Evolutionary conservation across 2,329 filamentous ascomycete genomes (phyloP).

Genomic region (Fusarium sp.): DNA sequence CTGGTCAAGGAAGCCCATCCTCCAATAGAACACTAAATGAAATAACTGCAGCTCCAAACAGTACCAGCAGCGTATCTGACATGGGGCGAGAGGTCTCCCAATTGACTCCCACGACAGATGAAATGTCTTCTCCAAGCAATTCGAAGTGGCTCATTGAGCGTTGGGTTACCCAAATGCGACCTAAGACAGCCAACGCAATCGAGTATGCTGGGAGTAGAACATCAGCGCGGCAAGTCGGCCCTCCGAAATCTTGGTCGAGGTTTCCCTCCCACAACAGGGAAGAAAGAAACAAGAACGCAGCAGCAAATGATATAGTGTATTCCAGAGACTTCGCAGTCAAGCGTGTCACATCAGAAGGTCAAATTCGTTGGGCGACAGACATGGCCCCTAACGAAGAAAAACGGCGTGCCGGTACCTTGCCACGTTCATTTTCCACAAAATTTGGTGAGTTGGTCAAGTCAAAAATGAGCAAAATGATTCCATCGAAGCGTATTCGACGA

Average conservation of each 20-base stretch:
- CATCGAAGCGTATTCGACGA: constrained; percentile 13
- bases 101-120: constrained; percentile 32
- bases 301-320: constrained; percentile 46
- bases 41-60: constrained; percentile 4
- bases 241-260: constrained; percentile 55
- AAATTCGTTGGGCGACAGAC: constrained; percentile 50
- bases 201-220: neutral
- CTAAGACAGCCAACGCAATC: constrained; percentile 1
- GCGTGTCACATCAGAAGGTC: constrained; percentile 35
- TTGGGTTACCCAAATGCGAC: constrained; percentile 41
- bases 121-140: constrained; percentile 18
- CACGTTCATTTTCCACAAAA: constrained; percentile 50
- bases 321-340: constrained; percentile 52
- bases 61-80: constrained; percentile 9
- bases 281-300: constrained; percentile 48
- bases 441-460: constrained; percentile 51
- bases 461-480: constrained; percentile 31
- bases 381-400: constrained; percentile 14
- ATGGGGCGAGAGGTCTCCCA: constrained; percentile 22
- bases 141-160: constrained; percentile 42
- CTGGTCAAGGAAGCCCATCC: constrained; percentile 8
- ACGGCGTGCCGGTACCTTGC: constrained; percentile 14
- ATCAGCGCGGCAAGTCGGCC: constrained; percentile 27
- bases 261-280: constrained; percentile 53
- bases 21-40: constrained; percentile 14